Evolutionary conservation across 768 basidiomycete species (phyloP).

Genomic region (Saitozyma podzolica): DNA sequence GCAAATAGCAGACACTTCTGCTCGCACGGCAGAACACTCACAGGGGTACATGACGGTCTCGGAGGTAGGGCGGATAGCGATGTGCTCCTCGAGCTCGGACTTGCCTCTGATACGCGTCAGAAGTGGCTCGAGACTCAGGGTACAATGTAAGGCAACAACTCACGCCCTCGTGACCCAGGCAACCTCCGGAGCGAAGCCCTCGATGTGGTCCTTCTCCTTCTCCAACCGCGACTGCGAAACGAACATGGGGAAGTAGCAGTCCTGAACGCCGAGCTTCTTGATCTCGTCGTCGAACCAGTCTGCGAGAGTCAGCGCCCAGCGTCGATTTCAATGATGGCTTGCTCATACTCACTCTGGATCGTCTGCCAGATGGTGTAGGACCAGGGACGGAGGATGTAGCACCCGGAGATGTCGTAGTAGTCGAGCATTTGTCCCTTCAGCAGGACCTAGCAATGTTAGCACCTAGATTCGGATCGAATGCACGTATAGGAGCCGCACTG

Average conservation of each 20-base stretch:
- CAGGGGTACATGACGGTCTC: constrained; percentile 99
- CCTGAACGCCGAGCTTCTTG: constrained; percentile 91
- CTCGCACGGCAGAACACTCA: constrained; percentile 54
- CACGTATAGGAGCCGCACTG: constrained; percentile 32
- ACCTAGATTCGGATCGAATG: not conserved
- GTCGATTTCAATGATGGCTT: not conserved
- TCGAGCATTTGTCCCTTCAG: constrained; percentile 98
- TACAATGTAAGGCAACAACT: constrained; percentile 48
- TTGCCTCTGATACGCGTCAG: constrained; percentile 62
- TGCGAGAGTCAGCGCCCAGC: constrained; percentile 45
- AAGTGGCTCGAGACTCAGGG: not conserved
- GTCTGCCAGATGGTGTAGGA: constrained; percentile 96
- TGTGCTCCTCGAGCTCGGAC: constrained; percentile 92
- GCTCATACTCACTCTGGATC: constrained; percentile 69
- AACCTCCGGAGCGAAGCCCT: constrained; percentile 98
- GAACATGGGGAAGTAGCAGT: constrained; percentile 99
- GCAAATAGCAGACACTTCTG: not conserved
- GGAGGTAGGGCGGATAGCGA: constrained; percentile 96
- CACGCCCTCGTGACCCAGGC: constrained; percentile 99
- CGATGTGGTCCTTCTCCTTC: constrained; percentile 96
- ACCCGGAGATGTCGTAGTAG: constrained; percentile 97
- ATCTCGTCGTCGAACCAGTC: constrained; percentile 92
- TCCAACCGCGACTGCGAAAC: constrained; percentile 89
- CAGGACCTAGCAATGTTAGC: constrained; percentile 65
- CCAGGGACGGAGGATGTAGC: constrained; percentile 98